A percentile compares a stretch with the other conserved stretches of the same genome.
Conservation (phyloP, 805 yeast species). For the Zygoascus flipseniorum region DNA sequence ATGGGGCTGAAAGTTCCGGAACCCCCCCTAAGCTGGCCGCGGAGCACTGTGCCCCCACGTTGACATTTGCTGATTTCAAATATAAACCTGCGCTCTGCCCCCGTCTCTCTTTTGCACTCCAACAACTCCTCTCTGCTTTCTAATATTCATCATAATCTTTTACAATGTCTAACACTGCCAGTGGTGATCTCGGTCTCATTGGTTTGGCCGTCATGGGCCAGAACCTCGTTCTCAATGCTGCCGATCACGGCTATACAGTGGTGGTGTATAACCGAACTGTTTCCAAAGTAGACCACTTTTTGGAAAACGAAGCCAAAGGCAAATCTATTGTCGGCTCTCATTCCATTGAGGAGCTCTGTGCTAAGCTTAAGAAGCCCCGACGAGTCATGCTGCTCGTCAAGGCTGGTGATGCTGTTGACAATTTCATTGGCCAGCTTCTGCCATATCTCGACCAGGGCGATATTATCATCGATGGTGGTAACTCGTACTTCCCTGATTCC, state of each 20-base stretch:
- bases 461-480: conserved; percentile 99
- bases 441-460: conserved; percentile 94
- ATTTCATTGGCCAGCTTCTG: conserved; percentile 75
- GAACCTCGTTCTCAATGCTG: conserved; percentile 93
- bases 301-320: conserved; percentile 90
- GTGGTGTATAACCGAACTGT: conserved; percentile 98
- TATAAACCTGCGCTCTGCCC: background rate
- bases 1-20: background rate
- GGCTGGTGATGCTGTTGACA: conserved; percentile 95
- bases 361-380: conserved; percentile 94
- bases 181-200: conserved; percentile 85
- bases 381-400: conserved; percentile 88
- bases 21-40: background rate
- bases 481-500: conserved; percentile 98
- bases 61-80: background rate
- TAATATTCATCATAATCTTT: background rate
- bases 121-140: background rate
- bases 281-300: conserved; percentile 88
- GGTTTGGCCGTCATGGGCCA: conserved; percentile 99
- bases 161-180: conserved; percentile 2
- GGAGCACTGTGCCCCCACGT: background rate
- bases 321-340: conserved; percentile 93
- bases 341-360: conserved; percentile 79
- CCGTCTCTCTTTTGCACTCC: background rate
- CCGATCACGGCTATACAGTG: conserved; percentile 97